Evolutionary conservation across 2,329 filamentous ascomycete species (phyloP).

Genomic region (Xylariaceae sp.): DNA sequence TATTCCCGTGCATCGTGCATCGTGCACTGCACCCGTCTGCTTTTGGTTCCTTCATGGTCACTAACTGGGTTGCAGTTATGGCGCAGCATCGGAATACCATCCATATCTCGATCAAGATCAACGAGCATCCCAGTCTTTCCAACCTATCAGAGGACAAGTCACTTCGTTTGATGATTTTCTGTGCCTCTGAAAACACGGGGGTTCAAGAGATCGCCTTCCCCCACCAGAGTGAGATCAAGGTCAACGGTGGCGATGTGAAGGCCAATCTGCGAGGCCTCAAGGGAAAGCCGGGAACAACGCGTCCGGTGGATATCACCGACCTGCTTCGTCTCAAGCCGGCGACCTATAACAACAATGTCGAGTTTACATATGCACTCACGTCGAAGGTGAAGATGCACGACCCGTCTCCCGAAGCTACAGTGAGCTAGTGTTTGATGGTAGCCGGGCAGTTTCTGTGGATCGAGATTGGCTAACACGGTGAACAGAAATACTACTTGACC

Average conservation of each 20-base stretch:
- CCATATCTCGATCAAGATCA: constrained; percentile 40
- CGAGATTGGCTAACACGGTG: constrained; percentile 18
- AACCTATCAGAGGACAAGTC: constrained; percentile 55
- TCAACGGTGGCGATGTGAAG: constrained; percentile 83
- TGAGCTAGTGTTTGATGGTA: constrained; percentile 25
- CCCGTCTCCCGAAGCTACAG: constrained; percentile 23
- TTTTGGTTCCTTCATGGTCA: background rate
- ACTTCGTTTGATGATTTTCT: constrained; percentile 76
- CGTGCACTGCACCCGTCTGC: background rate
- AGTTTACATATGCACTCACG: constrained; percentile 89
- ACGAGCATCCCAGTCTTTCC: constrained; percentile 48
- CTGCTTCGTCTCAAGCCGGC: constrained; percentile 62
- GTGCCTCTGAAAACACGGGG: constrained; percentile 59
- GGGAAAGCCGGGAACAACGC: constrained; percentile 91
- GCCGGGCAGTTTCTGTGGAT: constrained; percentile 14
- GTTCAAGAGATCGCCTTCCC: constrained; percentile 81
- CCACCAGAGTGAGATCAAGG: constrained; percentile 84
- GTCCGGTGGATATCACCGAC: constrained; percentile 84
- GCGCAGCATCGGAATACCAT: constrained; percentile 49
- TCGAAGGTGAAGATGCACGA: constrained; percentile 59
- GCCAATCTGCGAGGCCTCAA: constrained; percentile 93
- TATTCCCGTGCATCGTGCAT: background rate
- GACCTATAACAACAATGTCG: constrained; percentile 69
- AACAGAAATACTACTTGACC: constrained; percentile 65
- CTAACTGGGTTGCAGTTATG: constrained; percentile 42